phyloP scores from a whole-genome alignment of 192 early-diverging fungal species.

The Backusella parvicylindrica region DNA sequence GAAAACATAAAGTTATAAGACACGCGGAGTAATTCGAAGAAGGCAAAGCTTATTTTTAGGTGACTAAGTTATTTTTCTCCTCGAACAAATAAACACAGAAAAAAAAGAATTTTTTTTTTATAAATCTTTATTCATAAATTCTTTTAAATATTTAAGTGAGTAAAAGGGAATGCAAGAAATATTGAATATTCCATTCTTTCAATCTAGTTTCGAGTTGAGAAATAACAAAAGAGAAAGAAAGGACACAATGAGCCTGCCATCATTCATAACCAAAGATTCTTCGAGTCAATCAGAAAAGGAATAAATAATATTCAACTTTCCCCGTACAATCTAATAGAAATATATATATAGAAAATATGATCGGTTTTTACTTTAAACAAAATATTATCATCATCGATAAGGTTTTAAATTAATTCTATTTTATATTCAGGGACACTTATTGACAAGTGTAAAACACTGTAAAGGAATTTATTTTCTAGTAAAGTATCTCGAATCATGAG shows the following conservation, averaged over 20 bases:
- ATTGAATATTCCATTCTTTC: not conserved
- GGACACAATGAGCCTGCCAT: not conserved
- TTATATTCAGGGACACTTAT: not conserved
- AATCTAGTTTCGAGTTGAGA: not conserved
- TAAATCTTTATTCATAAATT: not conserved
- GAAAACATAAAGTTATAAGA: not conserved
- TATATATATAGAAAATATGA: too few species aligned
- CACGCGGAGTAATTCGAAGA: not conserved
- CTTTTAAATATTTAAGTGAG: not conserved
- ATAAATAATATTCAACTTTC: not conserved
- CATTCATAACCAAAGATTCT: not conserved
- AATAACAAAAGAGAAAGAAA: not conserved
- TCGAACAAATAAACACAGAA: not conserved
- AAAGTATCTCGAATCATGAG: too few species aligned
- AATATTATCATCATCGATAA: not conserved
- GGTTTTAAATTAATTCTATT: not conserved
- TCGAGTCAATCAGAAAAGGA: not conserved
- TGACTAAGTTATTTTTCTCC: not conserved
- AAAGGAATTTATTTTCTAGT: too few species aligned
- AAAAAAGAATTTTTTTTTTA: too few species aligned
- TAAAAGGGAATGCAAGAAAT: too few species aligned
- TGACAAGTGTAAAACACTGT: too few species aligned
- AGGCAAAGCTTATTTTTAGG: not conserved
- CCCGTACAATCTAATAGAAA: not conserved
- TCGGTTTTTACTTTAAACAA: not conserved